Percentiles rank a stretch among this genome's conserved stretches.
Conservation (phyloP, 495 filamentous ascomycete species). For the Recurvomyces mirabilis region DNA sequence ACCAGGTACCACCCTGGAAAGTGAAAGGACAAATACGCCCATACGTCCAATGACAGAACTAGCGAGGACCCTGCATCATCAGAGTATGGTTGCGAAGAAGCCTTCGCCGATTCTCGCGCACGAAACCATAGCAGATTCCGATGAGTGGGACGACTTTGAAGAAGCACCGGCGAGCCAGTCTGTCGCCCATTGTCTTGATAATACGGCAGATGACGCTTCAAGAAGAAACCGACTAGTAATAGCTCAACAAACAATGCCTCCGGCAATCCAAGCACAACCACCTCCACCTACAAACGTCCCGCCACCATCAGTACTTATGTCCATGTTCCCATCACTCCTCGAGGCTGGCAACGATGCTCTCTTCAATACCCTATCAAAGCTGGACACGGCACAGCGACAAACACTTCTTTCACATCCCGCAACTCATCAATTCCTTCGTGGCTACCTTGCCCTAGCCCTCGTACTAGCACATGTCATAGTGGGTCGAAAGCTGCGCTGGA, state of each 20-base stretch:
- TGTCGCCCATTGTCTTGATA: background rate
- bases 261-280: background rate
- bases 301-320: constrained; percentile 70
- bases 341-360: constrained; percentile 34
- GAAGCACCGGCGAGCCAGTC: constrained; percentile 15
- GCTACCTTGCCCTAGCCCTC: constrained; percentile 36
- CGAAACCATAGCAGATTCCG: too few species aligned
- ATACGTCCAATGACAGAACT: too few species aligned
- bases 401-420: constrained; percentile 44
- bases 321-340: constrained; percentile 57
- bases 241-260: constrained; percentile 1
- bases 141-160: constrained; percentile 31
- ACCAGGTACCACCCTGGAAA: background rate
- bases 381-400: constrained; percentile 41
- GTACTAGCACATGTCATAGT: constrained; percentile 73
- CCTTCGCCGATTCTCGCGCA: constrained; percentile 3
- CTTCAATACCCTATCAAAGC: constrained; percentile 33
- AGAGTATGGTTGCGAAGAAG: too few species aligned
- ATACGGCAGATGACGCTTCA: background rate
- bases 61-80: too few species aligned
- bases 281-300: constrained; percentile 75
- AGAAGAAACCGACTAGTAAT: too few species aligned
- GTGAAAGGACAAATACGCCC: too few species aligned
- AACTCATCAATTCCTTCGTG: constrained; percentile 42
- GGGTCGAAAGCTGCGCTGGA: constrained; percentile 74